These are phyloP conservation scores for Sporisorium exsertum DNA, from an alignment of 1,284 basidiomycete species.

Conservation along the genomic window DNA sequence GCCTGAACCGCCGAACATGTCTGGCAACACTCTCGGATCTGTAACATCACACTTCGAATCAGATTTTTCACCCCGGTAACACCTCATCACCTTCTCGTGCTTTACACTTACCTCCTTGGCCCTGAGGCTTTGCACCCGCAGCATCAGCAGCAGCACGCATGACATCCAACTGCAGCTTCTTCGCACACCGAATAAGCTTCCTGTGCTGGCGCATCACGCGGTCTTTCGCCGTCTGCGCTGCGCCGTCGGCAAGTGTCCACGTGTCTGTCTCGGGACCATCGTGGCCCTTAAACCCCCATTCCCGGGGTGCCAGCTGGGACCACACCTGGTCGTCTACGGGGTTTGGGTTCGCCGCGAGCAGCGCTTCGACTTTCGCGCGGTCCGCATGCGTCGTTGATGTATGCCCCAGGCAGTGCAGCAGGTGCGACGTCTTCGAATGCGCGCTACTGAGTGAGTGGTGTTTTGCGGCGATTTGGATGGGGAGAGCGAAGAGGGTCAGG, in stretches of 20 bases:
- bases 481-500: neutral
- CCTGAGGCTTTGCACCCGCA: neutral
- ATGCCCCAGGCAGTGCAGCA: slow-evolving; percentile 26
- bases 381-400: neutral
- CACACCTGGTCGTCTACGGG: slow-evolving; percentile 9
- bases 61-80: no score
- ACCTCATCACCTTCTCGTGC: no score
- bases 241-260: neutral
- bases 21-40: neutral
- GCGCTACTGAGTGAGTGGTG: neutral
- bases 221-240: neutral
- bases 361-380: slow-evolving; percentile 2
- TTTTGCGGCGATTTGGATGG: neutral
- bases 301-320: slow-evolving; percentile 10
- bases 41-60: no score
- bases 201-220: neutral
- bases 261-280: neutral
- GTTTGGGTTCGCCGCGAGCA: slow-evolving; percentile 10
- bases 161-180: neutral
- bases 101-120: neutral
- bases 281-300: slow-evolving; percentile 30
- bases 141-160: neutral
- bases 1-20: slow-evolving; percentile 3
- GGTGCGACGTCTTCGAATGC: neutral
- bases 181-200: slow-evolving; percentile 14